Evolutionary conservation across 1,284 basidiomycete genomes (phyloP), one percentile per base, ranked within the genome.

Genomic region (Irpex sp.): DNA sequence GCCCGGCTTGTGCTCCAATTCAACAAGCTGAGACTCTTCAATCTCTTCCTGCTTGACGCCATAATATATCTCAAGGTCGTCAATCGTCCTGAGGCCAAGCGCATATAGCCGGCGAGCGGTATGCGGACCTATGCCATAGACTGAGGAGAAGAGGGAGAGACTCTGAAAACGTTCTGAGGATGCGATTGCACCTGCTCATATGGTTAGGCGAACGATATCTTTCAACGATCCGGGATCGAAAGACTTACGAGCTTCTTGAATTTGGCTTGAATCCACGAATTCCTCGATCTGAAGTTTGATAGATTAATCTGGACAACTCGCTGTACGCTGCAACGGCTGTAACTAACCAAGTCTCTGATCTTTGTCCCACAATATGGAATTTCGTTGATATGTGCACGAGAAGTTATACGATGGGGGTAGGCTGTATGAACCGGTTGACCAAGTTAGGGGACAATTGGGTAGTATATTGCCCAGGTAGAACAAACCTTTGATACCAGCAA

Each of bases 91-190:
- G 53, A 90, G 72, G 3, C 87, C 86, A 31, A 81, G 76, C 21
- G 81, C 81, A 70, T 86, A 90, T 3, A 92, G 78, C 43, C 80
- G 76, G 4, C 84, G 81, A 3, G 90, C 89, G 1, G 82, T 89
- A n/a, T 77, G 73, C 0, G 89, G 79, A 5, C 91, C 92, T 39
- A 94, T 86, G 5, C 90, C 89, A 60, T 94, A 86, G 63, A 93
- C 76, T 1, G 81, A 78, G n/a, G 81, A 78, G 66, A 94, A 89
- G 0, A 77, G 69, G 0, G 80, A 80, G 2, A 93, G 78, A 0
- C 83, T 73, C 54, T 77, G 73, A 71, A 84, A 92, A 39, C 88
- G 82, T 50, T 79, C 69, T 1, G 85, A 84, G 2, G 70, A 68
- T 4, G 74, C 72, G 21, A 83, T 81, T 1, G 70, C 76, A 67